Evolutionary conservation across 2,329 filamentous ascomycete species (phyloP).

Genomic region (Diaporthe citrichinensis): DNA sequence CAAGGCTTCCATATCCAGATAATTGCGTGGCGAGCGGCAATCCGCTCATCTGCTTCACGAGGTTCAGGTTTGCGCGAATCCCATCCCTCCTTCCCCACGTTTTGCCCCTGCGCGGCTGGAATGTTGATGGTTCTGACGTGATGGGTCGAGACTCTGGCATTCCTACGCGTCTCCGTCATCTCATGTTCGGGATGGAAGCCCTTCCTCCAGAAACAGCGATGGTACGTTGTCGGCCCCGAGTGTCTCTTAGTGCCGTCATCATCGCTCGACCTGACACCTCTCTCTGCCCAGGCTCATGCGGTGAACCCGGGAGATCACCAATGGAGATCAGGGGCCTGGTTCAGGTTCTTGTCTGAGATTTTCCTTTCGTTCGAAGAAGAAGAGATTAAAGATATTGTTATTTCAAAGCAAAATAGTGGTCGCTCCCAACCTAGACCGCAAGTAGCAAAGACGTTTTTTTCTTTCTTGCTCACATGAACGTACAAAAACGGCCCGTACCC

Average conservation of each 20-base stretch:
- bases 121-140: neutral
- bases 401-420: conserved; percentile 13
- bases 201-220: neutral
- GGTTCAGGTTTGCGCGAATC: neutral
- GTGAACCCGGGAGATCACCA: neutral
- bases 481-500: conserved; percentile 23
- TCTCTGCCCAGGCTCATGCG: neutral
- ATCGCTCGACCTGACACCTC: neutral
- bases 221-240: neutral
- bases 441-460: conserved; percentile 19
- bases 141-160: conserved; percentile 11
- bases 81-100: neutral
- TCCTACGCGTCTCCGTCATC: conserved; percentile 5
- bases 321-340: neutral
- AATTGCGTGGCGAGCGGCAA: too few species aligned
- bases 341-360: neutral
- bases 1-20: too few species aligned
- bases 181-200: neutral
- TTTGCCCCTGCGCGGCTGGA: neutral
- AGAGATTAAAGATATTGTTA: conserved; percentile 30
- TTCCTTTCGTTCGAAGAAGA: neutral
- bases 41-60: too few species aligned
- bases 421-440: conserved; percentile 33
- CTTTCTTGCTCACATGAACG: conserved; percentile 7
- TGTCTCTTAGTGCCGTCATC: neutral